Conservation (phyloP, 1,139 yeast species). For the Kazachstania sp. region DNA sequence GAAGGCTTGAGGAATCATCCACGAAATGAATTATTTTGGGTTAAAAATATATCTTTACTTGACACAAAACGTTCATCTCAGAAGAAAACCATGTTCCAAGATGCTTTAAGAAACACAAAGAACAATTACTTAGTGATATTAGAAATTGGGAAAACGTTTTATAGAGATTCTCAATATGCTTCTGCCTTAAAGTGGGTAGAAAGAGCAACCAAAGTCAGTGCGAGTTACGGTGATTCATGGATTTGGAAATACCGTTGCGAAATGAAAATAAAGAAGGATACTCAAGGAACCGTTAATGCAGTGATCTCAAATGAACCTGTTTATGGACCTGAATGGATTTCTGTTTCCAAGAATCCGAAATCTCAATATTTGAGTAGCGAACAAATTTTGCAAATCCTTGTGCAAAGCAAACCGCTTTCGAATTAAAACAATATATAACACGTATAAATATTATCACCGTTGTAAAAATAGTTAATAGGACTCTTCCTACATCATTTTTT, state of each 20-base stretch:
- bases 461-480: no score
- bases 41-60: constrained; percentile 45
- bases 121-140: constrained; percentile 53
- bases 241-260: constrained; percentile 51
- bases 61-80: constrained; percentile 38
- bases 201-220: constrained; percentile 51
- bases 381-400: constrained; percentile 9
- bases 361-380: constrained; percentile 15
- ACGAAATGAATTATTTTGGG: constrained; percentile 53
- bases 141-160: constrained; percentile 61
- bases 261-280: constrained; percentile 28
- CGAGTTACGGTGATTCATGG: constrained; percentile 68
- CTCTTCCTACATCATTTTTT: no score
- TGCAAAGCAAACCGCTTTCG: background rate
- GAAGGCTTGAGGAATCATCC: constrained; percentile 59
- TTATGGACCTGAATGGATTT: constrained; percentile 53
- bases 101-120: constrained; percentile 61
- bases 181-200: constrained; percentile 74
- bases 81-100: constrained; percentile 57
- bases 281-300: constrained; percentile 28
- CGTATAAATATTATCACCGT: no score
- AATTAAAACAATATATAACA: no score
- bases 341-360: constrained; percentile 34
- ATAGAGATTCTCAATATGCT: constrained; percentile 54
- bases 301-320: constrained; percentile 43